These are phyloP conservation scores for Babesia gibsoni DNA, from an alignment of 169 alveolate species.

Conservation along the genomic window DNA sequence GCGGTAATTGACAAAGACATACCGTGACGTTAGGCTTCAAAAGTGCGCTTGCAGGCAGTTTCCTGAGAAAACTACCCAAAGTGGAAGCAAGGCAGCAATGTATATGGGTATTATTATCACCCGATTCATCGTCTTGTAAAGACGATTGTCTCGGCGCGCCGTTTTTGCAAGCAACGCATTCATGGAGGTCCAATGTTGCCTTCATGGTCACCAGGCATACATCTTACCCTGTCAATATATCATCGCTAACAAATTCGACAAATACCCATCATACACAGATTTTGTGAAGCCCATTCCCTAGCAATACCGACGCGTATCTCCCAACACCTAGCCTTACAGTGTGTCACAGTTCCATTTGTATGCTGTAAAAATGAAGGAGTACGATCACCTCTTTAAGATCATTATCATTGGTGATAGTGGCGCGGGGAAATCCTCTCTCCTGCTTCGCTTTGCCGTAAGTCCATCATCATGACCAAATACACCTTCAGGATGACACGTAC, in stretches of 20 bases:
- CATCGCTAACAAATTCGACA: not conserved
- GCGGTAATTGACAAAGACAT: not conserved
- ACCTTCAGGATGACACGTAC: conserved; percentile 86
- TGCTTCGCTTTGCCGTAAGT: conserved; percentile 93
- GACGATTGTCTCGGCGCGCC: conserved; percentile 11
- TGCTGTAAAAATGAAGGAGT: conserved; percentile 52
- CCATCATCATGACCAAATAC: conserved; percentile 20
- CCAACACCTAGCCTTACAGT: too few species aligned
- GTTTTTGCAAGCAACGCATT: not conserved
- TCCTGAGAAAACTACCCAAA: conserved; percentile 8
- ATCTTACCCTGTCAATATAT: not conserved
- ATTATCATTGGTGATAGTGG: conserved; percentile 97
- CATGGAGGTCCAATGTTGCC: conserved; percentile 13
- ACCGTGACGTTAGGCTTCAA: conserved; percentile 51
- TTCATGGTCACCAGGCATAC: conserved; percentile 3
- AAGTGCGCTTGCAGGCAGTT: conserved; percentile 35
- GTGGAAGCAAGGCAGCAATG: conserved; percentile 2
- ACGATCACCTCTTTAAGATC: conserved; percentile 92
- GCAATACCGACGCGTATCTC: too few species aligned
- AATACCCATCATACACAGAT: not conserved
- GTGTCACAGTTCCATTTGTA: conserved; percentile 2
- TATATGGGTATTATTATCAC: not conserved
- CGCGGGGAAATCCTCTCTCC: conserved; percentile 96
- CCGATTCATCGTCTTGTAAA: not conserved
- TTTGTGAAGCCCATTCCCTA: not conserved